phyloP scores from a whole-genome alignment of 257 asterid genomes.

The Osmanthus fragrans region DNA sequence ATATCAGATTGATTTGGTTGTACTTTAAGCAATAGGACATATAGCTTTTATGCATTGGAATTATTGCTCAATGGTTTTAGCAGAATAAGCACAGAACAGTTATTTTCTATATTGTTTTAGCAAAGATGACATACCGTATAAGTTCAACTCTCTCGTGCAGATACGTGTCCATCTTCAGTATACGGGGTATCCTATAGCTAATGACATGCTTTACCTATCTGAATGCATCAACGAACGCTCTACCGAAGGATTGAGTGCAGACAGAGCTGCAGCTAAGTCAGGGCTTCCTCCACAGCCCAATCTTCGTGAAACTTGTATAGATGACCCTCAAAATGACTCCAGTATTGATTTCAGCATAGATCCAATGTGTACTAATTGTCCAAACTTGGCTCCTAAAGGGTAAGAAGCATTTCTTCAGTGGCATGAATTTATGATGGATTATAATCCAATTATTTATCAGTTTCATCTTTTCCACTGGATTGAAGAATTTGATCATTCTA shows the following conservation, averaged over 20 bases:
- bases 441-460: neutral
- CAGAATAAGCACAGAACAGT: neutral
- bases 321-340: conserved; percentile 34
- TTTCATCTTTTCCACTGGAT: conserved; percentile 3
- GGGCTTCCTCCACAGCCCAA: conserved; percentile 28
- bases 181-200: conserved; percentile 91
- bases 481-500: conserved; percentile 9
- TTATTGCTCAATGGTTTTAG: neutral
- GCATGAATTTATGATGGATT: neutral
- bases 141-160: conserved; percentile 42
- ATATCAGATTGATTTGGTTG: neutral
- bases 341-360: conserved; percentile 58
- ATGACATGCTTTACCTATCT: conserved; percentile 78
- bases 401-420: conserved; percentile 33
- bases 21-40: neutral
- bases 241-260: conserved; percentile 48
- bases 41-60: conserved; percentile 1
- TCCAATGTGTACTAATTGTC: conserved; percentile 97
- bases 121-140: neutral
- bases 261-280: conserved; percentile 57
- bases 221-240: conserved; percentile 44
- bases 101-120: neutral
- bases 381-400: conserved; percentile 90
- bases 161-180: conserved; percentile 90
- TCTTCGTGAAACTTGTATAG: conserved; percentile 29